Evolutionary conservation across 2,329 filamentous ascomycete species (phyloP), one percentile per base, ranked within the genome.

Genomic region (Zymoseptoria pseudotritici): DNA sequence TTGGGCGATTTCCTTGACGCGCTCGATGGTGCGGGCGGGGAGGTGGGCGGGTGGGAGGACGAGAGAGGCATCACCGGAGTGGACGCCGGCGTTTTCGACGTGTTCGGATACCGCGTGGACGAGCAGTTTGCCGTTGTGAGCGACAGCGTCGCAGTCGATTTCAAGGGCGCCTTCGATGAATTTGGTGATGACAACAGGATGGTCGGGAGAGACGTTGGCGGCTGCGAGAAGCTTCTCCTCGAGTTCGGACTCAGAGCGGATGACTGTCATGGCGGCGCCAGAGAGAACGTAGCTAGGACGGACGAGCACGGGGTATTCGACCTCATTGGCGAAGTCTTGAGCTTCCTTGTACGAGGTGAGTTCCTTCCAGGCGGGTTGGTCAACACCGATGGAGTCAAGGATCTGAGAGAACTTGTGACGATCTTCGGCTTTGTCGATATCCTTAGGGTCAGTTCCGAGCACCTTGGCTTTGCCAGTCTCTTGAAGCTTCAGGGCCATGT

Each of bases 341-440:
- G 92, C 94, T 20, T 90, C 94, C 63, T 87, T 79, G 63, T 93
- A 90, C 17, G 90, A 97, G 29, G 89, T 96, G 49, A 97, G 85
- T 75, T 99, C 94, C 77, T 96, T 96, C 94, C 94, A 99, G 9
- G 91, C 91, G 42, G 94, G 94, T 78, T 99, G 94, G 74, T 97
- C 93, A 58, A 99, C 86, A 61, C 92, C 93, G 69, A 97, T 97
- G 75, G 90, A 95, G 76, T 99, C 94, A 53, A 99, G 83, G 65
- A 97, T 97, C 71, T 92, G 89, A 21, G 93, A 97, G 81, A 99
- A 99, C 77, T 99, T 97, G 76, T 97, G 92, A 73, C 94, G 86
- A 75, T 99, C 92, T 78, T 99, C 94, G 53, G 94, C 94, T 80
- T 92, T 95, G 83, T 99, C 94, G 67, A 99, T 99, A 71, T 97